phyloP scores from a whole-genome alignment of 768 basidiomycete species.

The Candolleomyces aberdarensis region DNA sequence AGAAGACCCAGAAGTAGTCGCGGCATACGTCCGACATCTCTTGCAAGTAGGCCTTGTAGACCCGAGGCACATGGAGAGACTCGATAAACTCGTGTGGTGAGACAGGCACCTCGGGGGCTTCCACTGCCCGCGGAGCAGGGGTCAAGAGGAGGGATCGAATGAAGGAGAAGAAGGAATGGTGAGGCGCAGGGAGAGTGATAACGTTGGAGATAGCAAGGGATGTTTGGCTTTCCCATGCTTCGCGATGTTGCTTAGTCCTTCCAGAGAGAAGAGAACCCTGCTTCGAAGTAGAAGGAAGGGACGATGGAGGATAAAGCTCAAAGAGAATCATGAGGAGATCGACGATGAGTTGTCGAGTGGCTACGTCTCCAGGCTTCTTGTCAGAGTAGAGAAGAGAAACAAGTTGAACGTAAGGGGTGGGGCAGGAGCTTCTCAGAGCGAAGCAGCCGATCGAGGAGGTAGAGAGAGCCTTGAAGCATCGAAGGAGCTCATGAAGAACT shows the following conservation, averaged over 20 bases:
- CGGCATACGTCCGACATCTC: slow-evolving; percentile 80
- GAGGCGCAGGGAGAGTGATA: slow-evolving; percentile 68
- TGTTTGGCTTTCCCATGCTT: slow-evolving; percentile 56
- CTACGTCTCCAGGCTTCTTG: slow-evolving; percentile 95
- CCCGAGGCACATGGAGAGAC: slow-evolving; percentile 31
- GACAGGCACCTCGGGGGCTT: slow-evolving; percentile 30
- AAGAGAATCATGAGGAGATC: slow-evolving; percentile 87
- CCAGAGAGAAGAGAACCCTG: slow-evolving; percentile 19
- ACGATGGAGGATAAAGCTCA: slow-evolving; percentile 78
- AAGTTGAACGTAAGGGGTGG: slow-evolving; percentile 84
- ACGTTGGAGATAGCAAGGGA: slow-evolving; percentile 41
- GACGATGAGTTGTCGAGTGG: slow-evolving; percentile 84
- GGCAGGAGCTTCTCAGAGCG: slow-evolving; percentile 85
- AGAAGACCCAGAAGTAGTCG: slow-evolving; percentile 97
- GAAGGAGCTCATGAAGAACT: slow-evolving; percentile 84
- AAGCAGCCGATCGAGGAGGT: slow-evolving; percentile 88
- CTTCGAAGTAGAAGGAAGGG: slow-evolving; percentile 50
- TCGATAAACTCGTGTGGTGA: slow-evolving; percentile 77
- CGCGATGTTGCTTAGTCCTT: slow-evolving; percentile 35
- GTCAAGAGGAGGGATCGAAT: slow-evolving; percentile 72
- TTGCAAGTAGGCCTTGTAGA: slow-evolving; percentile 37
- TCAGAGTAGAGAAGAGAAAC: slow-evolving; percentile 88
- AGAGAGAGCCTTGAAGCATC: slow-evolving; percentile 91
- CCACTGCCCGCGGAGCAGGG: slow-evolving; percentile 33
- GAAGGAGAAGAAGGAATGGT: slow-evolving; percentile 69